These are phyloP conservation scores for Diaporthe citri DNA, from an alignment of 2,329 filamentous ascomycete species.

Conservation along the genomic window DNA sequence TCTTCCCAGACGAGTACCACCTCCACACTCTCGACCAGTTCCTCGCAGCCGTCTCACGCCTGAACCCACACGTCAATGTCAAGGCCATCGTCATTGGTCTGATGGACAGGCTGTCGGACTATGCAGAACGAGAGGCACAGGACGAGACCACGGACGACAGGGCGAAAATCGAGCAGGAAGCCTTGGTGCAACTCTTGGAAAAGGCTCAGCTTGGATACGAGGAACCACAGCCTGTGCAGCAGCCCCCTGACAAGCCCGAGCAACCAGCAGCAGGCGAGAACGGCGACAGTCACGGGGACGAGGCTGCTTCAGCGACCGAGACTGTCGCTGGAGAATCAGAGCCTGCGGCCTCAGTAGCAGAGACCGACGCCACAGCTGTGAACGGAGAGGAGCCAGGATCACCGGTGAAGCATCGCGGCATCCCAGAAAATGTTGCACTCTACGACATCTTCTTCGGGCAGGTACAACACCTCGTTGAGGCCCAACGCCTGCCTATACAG, in stretches of 20 bases:
- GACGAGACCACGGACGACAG: conserved; percentile 77
- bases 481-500: conserved; percentile 90
- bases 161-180: conserved; percentile 85
- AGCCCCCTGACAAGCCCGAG: conserved; percentile 44
- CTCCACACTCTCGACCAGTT: conserved; percentile 96
- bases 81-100: conserved; percentile 98
- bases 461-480: conserved; percentile 92
- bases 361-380: conserved; percentile 61
- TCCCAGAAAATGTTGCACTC: conserved; percentile 84
- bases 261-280: conserved; percentile 49
- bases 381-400: conserved; percentile 55
- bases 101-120: conserved; percentile 95
- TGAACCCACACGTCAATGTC: conserved; percentile 97
- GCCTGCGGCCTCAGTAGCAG: conserved; percentile 56
- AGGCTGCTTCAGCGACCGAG: conserved; percentile 51
- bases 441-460: conserved; percentile 99
- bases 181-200: conserved; percentile 81
- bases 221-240: conserved; percentile 42
- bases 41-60: conserved; percentile 88
- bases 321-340: conserved; percentile 50
- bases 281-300: conserved; percentile 49
- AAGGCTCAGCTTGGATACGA: conserved; percentile 79
- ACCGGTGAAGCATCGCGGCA: conserved; percentile 60
- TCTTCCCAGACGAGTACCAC: conserved; percentile 98
- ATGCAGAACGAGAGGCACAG: conserved; percentile 89